Evolutionary conservation across 2,329 filamentous ascomycete species (phyloP).

Genomic region (Ophiostoma piceae): DNA sequence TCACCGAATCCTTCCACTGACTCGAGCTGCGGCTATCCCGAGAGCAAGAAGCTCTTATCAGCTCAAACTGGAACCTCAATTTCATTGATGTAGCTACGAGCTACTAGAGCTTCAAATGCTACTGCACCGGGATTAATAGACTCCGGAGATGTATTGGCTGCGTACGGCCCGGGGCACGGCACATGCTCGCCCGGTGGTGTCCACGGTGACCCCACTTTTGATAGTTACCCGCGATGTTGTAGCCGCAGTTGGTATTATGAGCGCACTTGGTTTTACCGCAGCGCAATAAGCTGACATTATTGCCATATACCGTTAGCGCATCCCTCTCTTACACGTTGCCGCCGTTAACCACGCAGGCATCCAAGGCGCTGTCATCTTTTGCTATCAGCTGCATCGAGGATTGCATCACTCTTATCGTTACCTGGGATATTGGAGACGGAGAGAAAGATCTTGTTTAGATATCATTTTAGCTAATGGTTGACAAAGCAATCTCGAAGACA

Average conservation of each 20-base stretch:
- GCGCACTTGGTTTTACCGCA: background rate
- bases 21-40: background rate
- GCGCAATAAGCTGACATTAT: background rate
- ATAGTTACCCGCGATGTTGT: background rate
- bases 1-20: background rate
- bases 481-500: no score
- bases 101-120: no score
- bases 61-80: no score
- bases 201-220: background rate
- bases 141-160: background rate
- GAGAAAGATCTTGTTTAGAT: no score
- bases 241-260: background rate
- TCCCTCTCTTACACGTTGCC: constrained; percentile 7
- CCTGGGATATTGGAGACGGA: background rate
- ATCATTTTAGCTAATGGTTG: no score
- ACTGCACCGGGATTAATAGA: background rate
- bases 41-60: background rate
- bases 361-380: background rate
- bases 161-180: background rate
- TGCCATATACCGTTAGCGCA: background rate
- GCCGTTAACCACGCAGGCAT: background rate
- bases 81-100: no score
- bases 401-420: background rate
- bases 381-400: background rate
- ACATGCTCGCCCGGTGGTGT: background rate